These are phyloP conservation scores for Neospermospora avenae DNA, from an alignment of 2,329 filamentous ascomycete species.

Conservation along the genomic window DNA sequence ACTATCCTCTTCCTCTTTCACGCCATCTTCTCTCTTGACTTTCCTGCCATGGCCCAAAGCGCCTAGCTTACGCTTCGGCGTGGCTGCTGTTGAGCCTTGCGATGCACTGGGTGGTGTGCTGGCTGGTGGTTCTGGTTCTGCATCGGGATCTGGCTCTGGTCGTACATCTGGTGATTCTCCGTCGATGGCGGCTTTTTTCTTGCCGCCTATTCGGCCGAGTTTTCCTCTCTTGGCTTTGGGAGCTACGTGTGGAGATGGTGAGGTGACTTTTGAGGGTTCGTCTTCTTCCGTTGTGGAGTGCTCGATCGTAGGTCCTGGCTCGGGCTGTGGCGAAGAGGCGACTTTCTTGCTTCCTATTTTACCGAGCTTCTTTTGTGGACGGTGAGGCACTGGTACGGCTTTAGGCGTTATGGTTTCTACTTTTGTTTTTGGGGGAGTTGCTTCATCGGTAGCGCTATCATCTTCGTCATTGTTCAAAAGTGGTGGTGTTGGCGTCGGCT, in stretches of 20 bases:
- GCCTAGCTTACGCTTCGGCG: constrained; percentile 2
- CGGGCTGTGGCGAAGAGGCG: constrained; percentile 1
- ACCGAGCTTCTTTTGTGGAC: constrained; percentile 17
- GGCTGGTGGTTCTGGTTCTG: constrained; percentile 15
- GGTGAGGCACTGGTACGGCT: not conserved
- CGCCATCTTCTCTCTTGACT: not conserved
- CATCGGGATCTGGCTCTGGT: not conserved
- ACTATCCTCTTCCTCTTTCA: constrained; percentile 1
- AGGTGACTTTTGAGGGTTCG: not conserved
- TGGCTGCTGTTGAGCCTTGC: not conserved
- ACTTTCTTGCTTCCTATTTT: constrained; percentile 25
- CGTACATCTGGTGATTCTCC: not conserved
- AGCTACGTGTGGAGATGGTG: not conserved
- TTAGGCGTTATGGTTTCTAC: not conserved
- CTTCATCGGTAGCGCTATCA: constrained; percentile 6
- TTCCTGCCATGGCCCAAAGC: not conserved
- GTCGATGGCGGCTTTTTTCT: constrained; percentile 18
- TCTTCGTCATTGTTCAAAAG: not conserved
- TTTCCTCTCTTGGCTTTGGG: constrained; percentile 21
- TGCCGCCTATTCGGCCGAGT: constrained; percentile 30
- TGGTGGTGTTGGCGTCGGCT: not conserved
- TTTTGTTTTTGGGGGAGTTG: not conserved
- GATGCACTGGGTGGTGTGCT: not conserved
- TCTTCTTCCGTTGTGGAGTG: not conserved
- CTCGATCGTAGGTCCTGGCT: constrained; percentile 9